A percentile compares a stretch with the other conserved stretches of the same genome.
Evolutionary conservation across 1,139 yeast genomes (phyloP).

Genomic region (Taiozyma sp.): DNA sequence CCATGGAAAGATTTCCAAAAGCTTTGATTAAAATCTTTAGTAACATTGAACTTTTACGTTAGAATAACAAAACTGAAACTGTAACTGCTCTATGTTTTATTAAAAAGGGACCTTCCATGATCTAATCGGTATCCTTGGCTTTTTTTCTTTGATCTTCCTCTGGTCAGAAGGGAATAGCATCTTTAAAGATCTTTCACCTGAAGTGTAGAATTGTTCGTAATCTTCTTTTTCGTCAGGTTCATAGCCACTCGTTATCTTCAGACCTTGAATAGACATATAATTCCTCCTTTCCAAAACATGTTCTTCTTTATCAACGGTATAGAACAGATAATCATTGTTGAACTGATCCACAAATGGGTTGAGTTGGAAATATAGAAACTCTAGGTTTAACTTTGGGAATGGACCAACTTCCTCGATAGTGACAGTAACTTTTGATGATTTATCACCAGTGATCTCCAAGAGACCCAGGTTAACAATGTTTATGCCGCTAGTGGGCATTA

Average conservation of each 20-base stretch:
- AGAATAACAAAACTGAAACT: neutral
- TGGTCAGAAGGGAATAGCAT: constrained; percentile 13
- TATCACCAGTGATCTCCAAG: constrained; percentile 31
- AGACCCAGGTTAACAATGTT: constrained; percentile 49
- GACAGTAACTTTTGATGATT: constrained; percentile 35
- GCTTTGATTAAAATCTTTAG: neutral
- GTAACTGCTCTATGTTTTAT: neutral
- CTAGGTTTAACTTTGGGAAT: constrained; percentile 48
- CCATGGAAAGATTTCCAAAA: constrained; percentile 5
- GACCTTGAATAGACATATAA: constrained; percentile 3
- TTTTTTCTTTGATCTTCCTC: constrained; percentile 4
- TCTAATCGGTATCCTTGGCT: neutral
- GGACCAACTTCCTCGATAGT: constrained; percentile 57
- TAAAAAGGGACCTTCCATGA: constrained; percentile 17
- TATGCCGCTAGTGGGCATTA: constrained; percentile 48
- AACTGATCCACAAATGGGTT: constrained; percentile 17
- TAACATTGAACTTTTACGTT: no score
- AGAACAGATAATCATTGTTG: constrained; percentile 6
- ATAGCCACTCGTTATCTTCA: neutral
- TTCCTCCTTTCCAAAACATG: constrained; percentile 4
- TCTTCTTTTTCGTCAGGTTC: neutral
- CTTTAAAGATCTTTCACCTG: constrained; percentile 10
- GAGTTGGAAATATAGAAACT: constrained; percentile 54
- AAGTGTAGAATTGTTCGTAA: constrained; percentile 4
- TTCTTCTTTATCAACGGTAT: constrained; percentile 1